Evolutionary conservation across 345 rosid genomes (phyloP).

Genomic region (Linum lewisii): DNA sequence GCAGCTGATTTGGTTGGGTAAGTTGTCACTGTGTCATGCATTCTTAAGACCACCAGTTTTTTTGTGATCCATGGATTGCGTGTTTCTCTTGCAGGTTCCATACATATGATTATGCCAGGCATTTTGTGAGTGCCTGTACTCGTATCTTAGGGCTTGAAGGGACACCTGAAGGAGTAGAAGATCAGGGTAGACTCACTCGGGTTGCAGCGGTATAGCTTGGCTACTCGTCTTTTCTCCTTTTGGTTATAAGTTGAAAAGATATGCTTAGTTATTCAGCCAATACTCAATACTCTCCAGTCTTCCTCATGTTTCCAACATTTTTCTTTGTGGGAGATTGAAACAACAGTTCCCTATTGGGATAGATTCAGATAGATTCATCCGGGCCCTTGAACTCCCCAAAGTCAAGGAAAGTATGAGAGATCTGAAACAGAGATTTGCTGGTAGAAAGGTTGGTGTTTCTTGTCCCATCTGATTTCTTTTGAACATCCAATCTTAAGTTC

Average conservation of each 20-base stretch:
- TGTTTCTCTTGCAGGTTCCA: constrained; percentile 32
- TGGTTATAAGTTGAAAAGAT: not conserved
- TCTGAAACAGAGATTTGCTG: constrained; percentile 41
- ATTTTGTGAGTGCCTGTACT: constrained; percentile 58
- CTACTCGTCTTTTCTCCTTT: constrained; percentile 10
- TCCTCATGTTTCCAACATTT: constrained; percentile 18
- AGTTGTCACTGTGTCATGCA: constrained; percentile 14
- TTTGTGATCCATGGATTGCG: constrained; percentile 9
- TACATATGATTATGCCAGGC: constrained; percentile 56
- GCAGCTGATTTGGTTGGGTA: constrained; percentile 54
- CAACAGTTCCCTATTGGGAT: constrained; percentile 58
- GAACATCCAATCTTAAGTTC: too few relatives aligned
- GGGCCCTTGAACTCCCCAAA: constrained; percentile 48
- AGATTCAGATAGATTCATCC: constrained; percentile 46
- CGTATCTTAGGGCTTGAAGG: constrained; percentile 62
- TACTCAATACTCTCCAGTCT: constrained; percentile 10
- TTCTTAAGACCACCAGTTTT: not conserved
- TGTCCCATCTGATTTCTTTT: not conserved
- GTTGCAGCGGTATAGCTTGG: constrained; percentile 36
- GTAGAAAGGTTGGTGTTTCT: constrained; percentile 42
- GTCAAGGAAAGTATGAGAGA: constrained; percentile 49
- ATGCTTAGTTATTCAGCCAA: not conserved
- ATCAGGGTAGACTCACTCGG: constrained; percentile 52
- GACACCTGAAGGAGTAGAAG: constrained; percentile 60
- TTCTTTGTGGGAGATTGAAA: constrained; percentile 24